phyloP scores from a whole-genome alignment of 257 asterid species.

The Petunia secreta region DNA sequence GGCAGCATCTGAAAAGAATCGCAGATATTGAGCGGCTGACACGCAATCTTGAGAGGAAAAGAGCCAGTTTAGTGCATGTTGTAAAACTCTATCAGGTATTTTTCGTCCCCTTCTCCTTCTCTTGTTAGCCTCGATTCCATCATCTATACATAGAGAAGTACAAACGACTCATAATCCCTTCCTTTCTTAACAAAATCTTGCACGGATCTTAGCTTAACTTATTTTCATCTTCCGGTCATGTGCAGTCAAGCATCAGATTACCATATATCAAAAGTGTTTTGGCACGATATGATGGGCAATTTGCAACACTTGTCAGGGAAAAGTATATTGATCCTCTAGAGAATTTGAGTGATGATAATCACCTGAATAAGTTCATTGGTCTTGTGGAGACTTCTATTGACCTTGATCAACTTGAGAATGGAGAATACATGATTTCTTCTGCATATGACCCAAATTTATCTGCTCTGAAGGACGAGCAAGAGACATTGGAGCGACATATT shows the following conservation, averaged over 20 bases:
- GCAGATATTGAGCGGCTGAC: slow-evolving; percentile 85
- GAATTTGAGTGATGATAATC: slow-evolving; percentile 76
- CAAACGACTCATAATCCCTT: not conserved
- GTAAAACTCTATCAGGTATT: slow-evolving; percentile 97
- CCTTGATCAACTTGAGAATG: slow-evolving; percentile 97
- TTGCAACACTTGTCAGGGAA: slow-evolving; percentile 67
- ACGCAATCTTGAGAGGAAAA: slow-evolving; percentile 76
- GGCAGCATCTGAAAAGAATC: slow-evolving; percentile 91
- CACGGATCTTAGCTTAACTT: not conserved
- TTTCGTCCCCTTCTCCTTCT: not conserved
- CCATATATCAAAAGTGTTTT: slow-evolving; percentile 77
- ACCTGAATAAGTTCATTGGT: slow-evolving; percentile 84
- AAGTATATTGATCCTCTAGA: slow-evolving; percentile 72
- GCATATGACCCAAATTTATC: slow-evolving; percentile 73
- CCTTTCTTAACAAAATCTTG: not conserved
- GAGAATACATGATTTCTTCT: slow-evolving; percentile 94
- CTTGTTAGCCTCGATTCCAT: not conserved
- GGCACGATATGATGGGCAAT: slow-evolving; percentile 76
- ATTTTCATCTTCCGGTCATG: not conserved
- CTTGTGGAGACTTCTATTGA: slow-evolving; percentile 96
- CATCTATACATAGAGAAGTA: slow-evolving; percentile 1
- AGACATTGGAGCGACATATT: slow-evolving; percentile 68
- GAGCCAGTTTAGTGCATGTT: slow-evolving; percentile 76
- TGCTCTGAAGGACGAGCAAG: slow-evolving; percentile 74
- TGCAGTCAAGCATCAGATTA: slow-evolving; percentile 92